phyloP scores from a whole-genome alignment of 2,329 filamentous ascomycete species.

The Paraphoma chrysanthemicola region DNA sequence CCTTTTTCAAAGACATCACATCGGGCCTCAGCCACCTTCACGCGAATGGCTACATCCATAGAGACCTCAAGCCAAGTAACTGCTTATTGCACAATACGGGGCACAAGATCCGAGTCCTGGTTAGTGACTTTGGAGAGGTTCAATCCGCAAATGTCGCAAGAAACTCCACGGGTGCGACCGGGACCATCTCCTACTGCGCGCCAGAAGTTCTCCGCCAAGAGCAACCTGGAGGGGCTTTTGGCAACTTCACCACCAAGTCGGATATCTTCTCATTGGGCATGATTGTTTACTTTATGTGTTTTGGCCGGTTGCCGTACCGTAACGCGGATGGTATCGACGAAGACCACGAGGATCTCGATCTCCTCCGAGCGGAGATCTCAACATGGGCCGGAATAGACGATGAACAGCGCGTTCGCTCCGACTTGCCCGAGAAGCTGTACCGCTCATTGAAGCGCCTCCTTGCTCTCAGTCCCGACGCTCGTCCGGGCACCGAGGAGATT shows the following conservation, averaged over 20 bases:
- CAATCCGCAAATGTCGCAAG: slow-evolving; percentile 81
- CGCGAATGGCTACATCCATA: slow-evolving; percentile 89
- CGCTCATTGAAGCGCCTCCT: slow-evolving; percentile 81
- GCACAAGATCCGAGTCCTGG: slow-evolving; percentile 76
- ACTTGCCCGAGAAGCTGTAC: slow-evolving; percentile 87
- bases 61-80: slow-evolving; percentile 95
- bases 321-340: slow-evolving; percentile 86
- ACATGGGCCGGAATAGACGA: slow-evolving; percentile 88
- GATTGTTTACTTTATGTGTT: slow-evolving; percentile 99
- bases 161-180: slow-evolving; percentile 91
- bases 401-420: slow-evolving; percentile 74
- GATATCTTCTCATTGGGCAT: slow-evolving; percentile 98
- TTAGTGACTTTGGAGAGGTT: slow-evolving; percentile 98
- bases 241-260: slow-evolving; percentile 95
- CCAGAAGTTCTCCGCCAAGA: slow-evolving; percentile 84
- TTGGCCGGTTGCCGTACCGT: slow-evolving; percentile 83
- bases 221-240: slow-evolving; percentile 71
- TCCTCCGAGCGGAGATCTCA: slow-evolving; percentile 83
- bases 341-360: slow-evolving; percentile 88
- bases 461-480: slow-evolving; percentile 74
- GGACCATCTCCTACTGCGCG: slow-evolving; percentile 96
- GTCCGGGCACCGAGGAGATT: slow-evolving; percentile 87
- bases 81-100: slow-evolving; percentile 84
- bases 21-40: slow-evolving; percentile 91
- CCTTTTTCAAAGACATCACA: slow-evolving; percentile 94